Conservation (phyloP, 2,329 filamentous ascomycete species). For the Stachybotrys elegans region DNA sequence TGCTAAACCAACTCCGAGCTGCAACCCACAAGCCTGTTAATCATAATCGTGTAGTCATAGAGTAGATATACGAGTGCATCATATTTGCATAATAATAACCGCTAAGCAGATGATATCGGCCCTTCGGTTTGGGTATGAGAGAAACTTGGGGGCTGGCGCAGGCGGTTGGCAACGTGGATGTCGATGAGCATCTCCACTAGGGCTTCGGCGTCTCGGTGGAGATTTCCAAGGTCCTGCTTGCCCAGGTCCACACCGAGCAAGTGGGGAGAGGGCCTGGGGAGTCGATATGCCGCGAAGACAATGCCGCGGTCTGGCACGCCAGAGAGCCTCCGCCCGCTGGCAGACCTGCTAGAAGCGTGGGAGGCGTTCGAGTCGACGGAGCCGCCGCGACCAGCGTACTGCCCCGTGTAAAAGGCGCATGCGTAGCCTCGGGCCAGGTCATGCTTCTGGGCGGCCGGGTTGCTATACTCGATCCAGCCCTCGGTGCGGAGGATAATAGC, state of each 20-base stretch:
- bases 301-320: slow-evolving; percentile 52
- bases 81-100: no score
- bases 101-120: no score
- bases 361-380: slow-evolving; percentile 19
- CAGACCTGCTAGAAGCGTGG: no score
- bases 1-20: no score
- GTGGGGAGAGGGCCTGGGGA: slow-evolving; percentile 33
- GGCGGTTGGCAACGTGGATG: slow-evolving; percentile 36
- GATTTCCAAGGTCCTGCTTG: slow-evolving; percentile 36
- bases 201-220: slow-evolving; percentile 45
- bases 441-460: slow-evolving; percentile 31
- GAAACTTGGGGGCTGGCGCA: slow-evolving; percentile 23
- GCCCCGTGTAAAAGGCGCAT: slow-evolving; percentile 46
- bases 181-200: slow-evolving; percentile 50
- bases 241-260: slow-evolving; percentile 27
- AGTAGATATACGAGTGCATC: no score
- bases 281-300: slow-evolving; percentile 52
- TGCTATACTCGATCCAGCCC: slow-evolving; percentile 50
- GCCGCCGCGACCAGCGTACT: slow-evolving; percentile 22
- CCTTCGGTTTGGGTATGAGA: no score
- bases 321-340: no score
- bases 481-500: slow-evolving; percentile 41
- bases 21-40: no score
- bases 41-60: no score
- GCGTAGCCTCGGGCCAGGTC: slow-evolving; percentile 49